phyloP scores from a whole-genome alignment of 2,329 filamentous ascomycete species.

The Stemphylium lycopersici region DNA sequence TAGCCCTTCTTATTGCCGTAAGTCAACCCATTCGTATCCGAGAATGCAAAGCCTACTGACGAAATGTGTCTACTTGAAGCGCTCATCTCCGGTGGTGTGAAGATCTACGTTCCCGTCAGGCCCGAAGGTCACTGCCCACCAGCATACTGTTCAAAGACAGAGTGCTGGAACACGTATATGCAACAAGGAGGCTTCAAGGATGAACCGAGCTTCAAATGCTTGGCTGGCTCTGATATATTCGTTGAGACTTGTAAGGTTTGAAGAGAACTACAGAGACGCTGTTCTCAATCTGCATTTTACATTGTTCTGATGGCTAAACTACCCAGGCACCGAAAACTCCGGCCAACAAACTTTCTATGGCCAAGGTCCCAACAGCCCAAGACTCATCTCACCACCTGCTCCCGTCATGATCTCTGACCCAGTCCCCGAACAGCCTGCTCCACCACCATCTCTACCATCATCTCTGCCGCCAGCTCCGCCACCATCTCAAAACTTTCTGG shows the following conservation, averaged over 20 bases:
- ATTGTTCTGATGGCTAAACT: not conserved
- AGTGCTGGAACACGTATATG: conserved; percentile 24
- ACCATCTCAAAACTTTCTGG: not conserved
- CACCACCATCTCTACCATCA: too few relatives aligned
- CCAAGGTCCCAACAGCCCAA: not conserved
- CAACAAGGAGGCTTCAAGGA: conserved; percentile 18
- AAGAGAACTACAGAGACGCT: too few relatives aligned
- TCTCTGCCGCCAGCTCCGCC: not conserved
- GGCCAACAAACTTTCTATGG: conserved; percentile 12
- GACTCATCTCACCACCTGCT: not conserved
- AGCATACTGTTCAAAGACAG: conserved; percentile 13
- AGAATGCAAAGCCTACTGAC: not conserved
- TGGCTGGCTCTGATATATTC: conserved; percentile 23
- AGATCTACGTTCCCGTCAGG: conserved; percentile 13
- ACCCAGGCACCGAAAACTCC: conserved; percentile 12
- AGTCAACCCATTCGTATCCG: not conserved
- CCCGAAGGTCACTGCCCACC: conserved; percentile 4
- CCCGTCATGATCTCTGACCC: not conserved
- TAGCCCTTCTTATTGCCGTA: conserved; percentile 24
- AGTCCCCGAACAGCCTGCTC: not conserved
- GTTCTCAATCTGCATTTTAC: too few relatives aligned
- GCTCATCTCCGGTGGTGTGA: conserved; percentile 27
- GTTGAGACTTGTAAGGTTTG: conserved; percentile 23
- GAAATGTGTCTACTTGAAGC: not conserved
- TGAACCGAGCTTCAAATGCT: conserved; percentile 28